phyloP scores from a whole-genome alignment of 2,329 filamentous ascomycete genomes.

The Sphaerulina musiva region DNA sequence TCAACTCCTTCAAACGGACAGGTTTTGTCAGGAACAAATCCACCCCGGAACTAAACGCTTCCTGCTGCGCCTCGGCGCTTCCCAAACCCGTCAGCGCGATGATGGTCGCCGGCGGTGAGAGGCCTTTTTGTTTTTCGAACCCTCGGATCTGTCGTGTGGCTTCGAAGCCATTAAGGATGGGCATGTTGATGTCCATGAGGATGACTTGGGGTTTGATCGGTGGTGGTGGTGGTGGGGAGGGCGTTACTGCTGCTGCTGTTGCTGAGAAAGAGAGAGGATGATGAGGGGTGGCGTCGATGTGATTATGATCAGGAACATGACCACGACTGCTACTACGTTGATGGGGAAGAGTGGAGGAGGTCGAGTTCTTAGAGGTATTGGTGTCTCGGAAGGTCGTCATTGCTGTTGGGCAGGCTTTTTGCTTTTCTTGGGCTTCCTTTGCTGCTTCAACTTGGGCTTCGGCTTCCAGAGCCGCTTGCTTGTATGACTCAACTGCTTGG shows the following conservation, averaged over 20 bases:
- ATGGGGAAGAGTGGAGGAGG: too few relatives aligned
- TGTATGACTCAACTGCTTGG: conserved; percentile 44
- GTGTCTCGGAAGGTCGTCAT: too few relatives aligned
- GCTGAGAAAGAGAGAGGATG: too few relatives aligned
- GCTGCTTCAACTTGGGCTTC: conserved; percentile 9
- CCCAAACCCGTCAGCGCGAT: conserved; percentile 32
- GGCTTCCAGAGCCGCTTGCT: conserved; percentile 17
- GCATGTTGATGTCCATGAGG: conserved; percentile 43
- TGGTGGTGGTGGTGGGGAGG: too few relatives aligned
- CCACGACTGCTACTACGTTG: too few relatives aligned
- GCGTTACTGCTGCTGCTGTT: too few relatives aligned
- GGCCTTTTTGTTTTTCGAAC: conserved; percentile 26
- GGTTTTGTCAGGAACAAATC: conserved; percentile 33
- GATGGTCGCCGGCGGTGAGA: conserved; percentile 24
- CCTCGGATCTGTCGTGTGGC: conserved; percentile 30
- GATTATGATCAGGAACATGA: too few relatives aligned
- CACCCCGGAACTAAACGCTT: conserved; percentile 29
- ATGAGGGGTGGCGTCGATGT: too few relatives aligned
- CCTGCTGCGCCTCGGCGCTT: conserved; percentile 27
- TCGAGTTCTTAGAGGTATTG: too few relatives aligned
- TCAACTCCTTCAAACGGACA: conserved; percentile 22
- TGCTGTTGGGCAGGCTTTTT: background rate
- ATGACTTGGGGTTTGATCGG: conserved; percentile 16
- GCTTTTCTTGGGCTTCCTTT: background rate
- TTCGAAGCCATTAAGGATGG: conserved; percentile 32